Base-by-base conservation (phyloP, 2,329 filamentous ascomycete genomes). In the Monosporascus sp. region DNA sequence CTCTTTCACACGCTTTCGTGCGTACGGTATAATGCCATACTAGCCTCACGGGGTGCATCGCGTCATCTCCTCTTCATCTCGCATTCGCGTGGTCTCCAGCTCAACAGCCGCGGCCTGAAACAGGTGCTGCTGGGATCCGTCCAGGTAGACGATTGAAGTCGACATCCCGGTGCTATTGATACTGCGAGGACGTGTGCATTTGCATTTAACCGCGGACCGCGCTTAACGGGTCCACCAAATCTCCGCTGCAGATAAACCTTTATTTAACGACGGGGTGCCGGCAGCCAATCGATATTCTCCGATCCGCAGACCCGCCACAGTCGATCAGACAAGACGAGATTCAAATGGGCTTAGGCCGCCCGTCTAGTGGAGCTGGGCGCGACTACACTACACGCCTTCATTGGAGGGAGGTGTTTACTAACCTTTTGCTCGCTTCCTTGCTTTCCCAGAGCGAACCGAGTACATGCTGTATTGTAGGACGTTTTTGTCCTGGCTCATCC, bases 261-360 rank as follows among this genome's bases (percentile, higher is more conserved):
- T 63, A 63, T 65, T 58, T 57, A 55, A 53, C 54, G 55, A 48
- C 55, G 53, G 54, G 55, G 19, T 37, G 27, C 46, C 48, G 46
- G 53, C 45, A 60, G 52, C 66, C 66, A 68, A 68, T 59, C 64
- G 66, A 51, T 65, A 57, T 48, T 55, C 54, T 47, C 59, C 60
- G 61, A 60, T 49, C 22, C 27, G 19, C 24, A 57, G 31, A 52
- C 49, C 54, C 52, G 52, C 31, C 57, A 53, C 50, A 54, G 56
- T 44, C 52, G 54, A 56, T 54, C 49, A 63, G 57, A 65, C 57
- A 48, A 58, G 27, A 51, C 56, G 49, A 37, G 46, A n/a, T 27
- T 38, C 35, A 46, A 48, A 35, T 44, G 31, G 14, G 48, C 37
- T n/a, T 35, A 35, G 31, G 5, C 31, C 31, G 31, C 31, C 31